These are phyloP conservation scores for Solanum sejunctum DNA, from an alignment of 257 asterid genomes.

Conservation along the genomic window DNA sequence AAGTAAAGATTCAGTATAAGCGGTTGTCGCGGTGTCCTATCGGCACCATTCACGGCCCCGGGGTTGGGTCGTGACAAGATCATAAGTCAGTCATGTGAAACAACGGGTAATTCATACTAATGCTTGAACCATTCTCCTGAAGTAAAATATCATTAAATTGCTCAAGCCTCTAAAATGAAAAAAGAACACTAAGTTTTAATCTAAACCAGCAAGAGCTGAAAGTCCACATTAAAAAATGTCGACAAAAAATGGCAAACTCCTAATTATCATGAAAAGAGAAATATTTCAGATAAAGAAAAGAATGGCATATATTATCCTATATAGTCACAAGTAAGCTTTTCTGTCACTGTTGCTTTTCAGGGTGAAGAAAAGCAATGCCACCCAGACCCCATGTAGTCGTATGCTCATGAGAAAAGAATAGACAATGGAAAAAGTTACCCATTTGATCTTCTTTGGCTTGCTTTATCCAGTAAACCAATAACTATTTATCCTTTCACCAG, in stretches of 20 bases:
- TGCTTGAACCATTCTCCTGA: constrained; percentile 55
- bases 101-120: constrained; percentile 36
- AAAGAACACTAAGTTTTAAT: background rate
- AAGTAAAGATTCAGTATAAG: too few species aligned
- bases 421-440: constrained; percentile 69
- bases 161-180: constrained; percentile 48
- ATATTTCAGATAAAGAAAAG: background rate
- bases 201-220: background rate
- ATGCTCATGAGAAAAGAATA: constrained; percentile 65
- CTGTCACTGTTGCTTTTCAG: constrained; percentile 41
- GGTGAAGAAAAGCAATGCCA: constrained; percentile 91
- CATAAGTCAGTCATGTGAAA: constrained; percentile 43
- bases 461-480: constrained; percentile 66
- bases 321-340: constrained; percentile 60
- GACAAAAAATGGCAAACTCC: background rate
- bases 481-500: background rate
- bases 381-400: constrained; percentile 82
- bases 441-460: constrained; percentile 44
- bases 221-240: background rate
- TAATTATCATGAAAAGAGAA: background rate
- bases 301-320: constrained; percentile 70
- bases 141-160: constrained; percentile 79
- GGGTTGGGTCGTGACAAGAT: too few species aligned
- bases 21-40: too few species aligned
- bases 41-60: too few species aligned